Evolutionary conservation across 139 green algal genomes (phyloP), one percentile per base, ranked within the genome.

Genomic region (Auxenochlorella pyrenoidosa): DNA sequence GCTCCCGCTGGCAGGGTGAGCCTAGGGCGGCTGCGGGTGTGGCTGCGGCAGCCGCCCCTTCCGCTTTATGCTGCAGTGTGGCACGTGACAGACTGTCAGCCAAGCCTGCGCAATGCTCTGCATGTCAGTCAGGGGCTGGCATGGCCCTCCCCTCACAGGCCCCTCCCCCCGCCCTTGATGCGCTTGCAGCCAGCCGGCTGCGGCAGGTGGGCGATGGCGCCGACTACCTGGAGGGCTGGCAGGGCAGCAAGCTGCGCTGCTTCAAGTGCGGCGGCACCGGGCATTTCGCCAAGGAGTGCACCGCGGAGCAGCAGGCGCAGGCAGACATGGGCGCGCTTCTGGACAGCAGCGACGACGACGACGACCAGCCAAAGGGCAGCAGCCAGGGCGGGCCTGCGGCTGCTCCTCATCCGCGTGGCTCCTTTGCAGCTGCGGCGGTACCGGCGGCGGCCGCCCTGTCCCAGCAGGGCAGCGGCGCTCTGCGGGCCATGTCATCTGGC

Each of bases 241-340:
- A 78, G 63, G 87, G 83, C 32, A 82, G 60, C 65, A 71, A 58
- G 22, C 43, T 30, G 43, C 51, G 72, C 41, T 95, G 93, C 85
- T 95, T 90, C 88, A 91, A 92, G 81, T 95, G 93, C 65, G 91
- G 91, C 47, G 84, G 54, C 28, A 47, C n/a, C 13, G 93, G 91
- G 3, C 93, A 95, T 85, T 94, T 79, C 75, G 90, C 90, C 41
- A 68, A 83, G 3, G 77, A 90, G 26, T 93, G 92, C 84, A 85
- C 82, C 19, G 84, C 54, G 22, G 73, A 88, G 73, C 34, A 71
- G 19, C 66, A 86, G 71, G 68, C 71, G 71, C 51, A 72, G 71
- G 70, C 71, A 24, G 83, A 51, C 51, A 70, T 66, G 86, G 86
- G 41, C 36, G 81, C 47, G 44, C n/a, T 86, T n/a, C 34, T 40